Base-by-base conservation (phyloP, 176 grass and related monocot genomes). In the Aegilops sharonensis region DNA sequence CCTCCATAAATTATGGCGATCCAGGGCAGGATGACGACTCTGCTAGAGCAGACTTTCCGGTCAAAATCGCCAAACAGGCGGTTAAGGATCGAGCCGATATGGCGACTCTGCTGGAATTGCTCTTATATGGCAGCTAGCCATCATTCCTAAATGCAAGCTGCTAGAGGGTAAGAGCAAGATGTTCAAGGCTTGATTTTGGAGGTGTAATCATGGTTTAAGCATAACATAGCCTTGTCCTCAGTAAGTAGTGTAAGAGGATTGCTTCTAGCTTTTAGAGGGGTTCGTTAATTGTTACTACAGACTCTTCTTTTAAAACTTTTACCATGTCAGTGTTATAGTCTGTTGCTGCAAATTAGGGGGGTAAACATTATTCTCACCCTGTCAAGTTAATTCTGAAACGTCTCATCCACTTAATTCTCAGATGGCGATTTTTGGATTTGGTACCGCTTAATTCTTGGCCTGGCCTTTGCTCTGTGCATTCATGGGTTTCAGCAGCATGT, bases 341-440 rank as follows among this genome's bases (percentile, higher is more conserved):
- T 77, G 17, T 64, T 64, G 4, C 65, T 42, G 40, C 15, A 36
- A 36, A 84, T 8, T 8, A 52, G 48, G 21, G 27, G 62, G 59
- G 45, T 68, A 89, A 42, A 60, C 40, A 14, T 39, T 30, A 66
- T 3, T 57, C 2, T 47, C 23, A 67, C 31, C 9, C 10, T 62
- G 5, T 48, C 34, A 75, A 63, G 37, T 64, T 90, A 37, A 82
- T 6, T 48, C 15, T 37, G 84, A 81, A 77, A 70, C 72, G 65
- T 11, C n/a, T 25, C 69, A 70, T 50, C 65, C 64, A 48, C 35
- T 86, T 62, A 52, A 57, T 74, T 80, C 8, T 80, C 10, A 56
- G 64, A 59, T 80, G 27, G 23, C 11, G 8, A 42, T 32, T 63
- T 20, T 42, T 83, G 15, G 6, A 77, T 83, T 57, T 72, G 62